Evolutionary conservation across 805 yeast genomes (phyloP).

Genomic region (Yamadazyma ubonensis): DNA sequence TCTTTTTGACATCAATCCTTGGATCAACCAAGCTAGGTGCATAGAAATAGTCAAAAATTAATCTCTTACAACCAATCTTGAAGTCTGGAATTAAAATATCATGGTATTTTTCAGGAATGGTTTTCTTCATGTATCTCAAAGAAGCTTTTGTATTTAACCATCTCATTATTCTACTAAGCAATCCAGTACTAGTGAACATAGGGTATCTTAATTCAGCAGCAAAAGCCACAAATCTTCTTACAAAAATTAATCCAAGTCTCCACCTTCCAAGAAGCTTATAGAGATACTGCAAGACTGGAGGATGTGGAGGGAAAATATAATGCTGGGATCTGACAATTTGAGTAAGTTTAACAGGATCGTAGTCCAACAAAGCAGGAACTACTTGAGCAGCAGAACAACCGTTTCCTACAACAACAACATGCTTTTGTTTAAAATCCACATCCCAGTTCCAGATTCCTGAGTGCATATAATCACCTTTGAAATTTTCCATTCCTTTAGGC

Average conservation of each 20-base stretch:
- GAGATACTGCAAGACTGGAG: constrained; percentile 19
- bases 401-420: constrained; percentile 40
- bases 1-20: constrained; percentile 24
- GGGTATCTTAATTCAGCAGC: constrained; percentile 38
- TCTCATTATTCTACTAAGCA: constrained; percentile 26
- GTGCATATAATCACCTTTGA: constrained; percentile 40
- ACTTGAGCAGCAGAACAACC: constrained; percentile 45
- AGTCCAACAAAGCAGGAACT: constrained; percentile 35
- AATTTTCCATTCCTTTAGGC: constrained; percentile 32
- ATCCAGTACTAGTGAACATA: constrained; percentile 30
- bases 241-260: constrained; percentile 27
- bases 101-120: constrained; percentile 34
- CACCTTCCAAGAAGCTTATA: constrained; percentile 26
- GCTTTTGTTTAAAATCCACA: constrained; percentile 32
- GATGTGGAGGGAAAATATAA: constrained; percentile 40
- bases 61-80: constrained; percentile 43
- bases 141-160: constrained; percentile 21
- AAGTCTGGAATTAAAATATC: constrained; percentile 34
- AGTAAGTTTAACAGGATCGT: constrained; percentile 23
- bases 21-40: constrained; percentile 33
- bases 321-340: constrained; percentile 39
- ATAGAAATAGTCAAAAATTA: constrained; percentile 38
- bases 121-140: constrained; percentile 24
- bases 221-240: constrained; percentile 27
- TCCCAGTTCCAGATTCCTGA: constrained; percentile 39